Evolutionary conservation across 1,284 basidiomycete genomes (phyloP), one percentile per base, ranked within the genome.

Genomic region (Meira nashicola): DNA sequence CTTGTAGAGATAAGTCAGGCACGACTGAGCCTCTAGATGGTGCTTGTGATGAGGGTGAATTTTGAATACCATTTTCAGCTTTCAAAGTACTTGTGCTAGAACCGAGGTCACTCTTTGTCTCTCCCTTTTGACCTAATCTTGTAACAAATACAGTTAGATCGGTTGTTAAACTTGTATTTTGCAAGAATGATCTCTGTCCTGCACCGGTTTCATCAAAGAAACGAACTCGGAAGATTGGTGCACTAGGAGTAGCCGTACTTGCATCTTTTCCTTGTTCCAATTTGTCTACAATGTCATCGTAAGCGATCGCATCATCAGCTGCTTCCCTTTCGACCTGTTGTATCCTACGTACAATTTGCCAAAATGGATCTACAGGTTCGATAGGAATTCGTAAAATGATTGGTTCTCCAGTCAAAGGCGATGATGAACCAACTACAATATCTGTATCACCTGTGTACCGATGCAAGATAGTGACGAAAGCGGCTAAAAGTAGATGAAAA

Each of bases 371-470:
- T 39, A 84, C 84, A 0, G 92, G 88, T 64, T 93, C 90, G 46
- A 97, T 83, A 28, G 88, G 85, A 58, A 97, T 81, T 43, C 92
- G 86, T 55, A 98, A 84, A 39, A 97, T 84, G 43, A 97, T 82
- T 7, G 93, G 92, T 61, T 89, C 86, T 39, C 85, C 84, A 1
- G 85, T 85, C n/a, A 85, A 82, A 9, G 78, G 76, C 25, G 73
- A 89, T 15, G 91, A 93, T 0, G 92, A 92, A 54, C 90, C 93
- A 68, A 98, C 88, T 63, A 97, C 84, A 65, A 99, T 83, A 71
- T 96, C 92, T 12, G 88, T 93, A 79, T 99, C 95, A 54, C 90
- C 92, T 0, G 95, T 97, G 81, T 93, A 96, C 44, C 95, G 84
- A 82, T 97, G 92, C 12, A 99, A 82, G 39, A 98, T 83, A 39